Base-by-base conservation (phyloP, 768 basidiomycete genomes). In the Psilocybe cyanescens region DNA sequence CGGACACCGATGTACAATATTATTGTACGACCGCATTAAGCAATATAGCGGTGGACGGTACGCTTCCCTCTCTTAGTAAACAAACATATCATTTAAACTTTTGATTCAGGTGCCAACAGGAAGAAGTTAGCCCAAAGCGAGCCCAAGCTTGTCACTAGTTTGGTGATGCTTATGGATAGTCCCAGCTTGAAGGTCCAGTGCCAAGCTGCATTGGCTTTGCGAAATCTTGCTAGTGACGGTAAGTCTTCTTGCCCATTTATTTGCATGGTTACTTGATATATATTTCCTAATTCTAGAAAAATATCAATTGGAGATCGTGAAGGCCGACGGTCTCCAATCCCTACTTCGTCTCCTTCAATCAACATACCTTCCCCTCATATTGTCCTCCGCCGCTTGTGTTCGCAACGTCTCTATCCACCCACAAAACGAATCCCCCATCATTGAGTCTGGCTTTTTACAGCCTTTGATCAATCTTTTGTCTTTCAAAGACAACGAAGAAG, bases 371-470 rank as follows among this genome's bases (percentile, higher is more conserved):
- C 97, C 97, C 19, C 88, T 99, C 65, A 99, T 99, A 68, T 87
- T 99, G 47, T 99, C 97, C 3, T 94, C 97, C 48, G 97, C 97
- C 48, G 97, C 97, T 0, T 99, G 97, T 72, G 97, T 99, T 50
- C 94, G 97, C 63, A 99, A 99, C 70, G 97, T 99, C 35, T 99
- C 97, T 6, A 99, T 99, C 60, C 97, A 99, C 74, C 97, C 97
- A 0, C 87, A 89, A 72, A 99, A 99, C 81, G 97, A 99, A 75
- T 97, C 95, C 1, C 97, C 97, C 16, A 99, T 99, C 74, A 99
- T 99, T 74, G 97, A 99, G 70, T 92, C 95, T 37, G 97, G 97
- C 17, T 99, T 99, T 82, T 78, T 99, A 63, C 91, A 94, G 69
- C 97, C 97, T 0, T 80, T 99, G 44, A 98, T 99, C 74, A 95